Conservation (phyloP, 441 rosid genomes). For the Populus hybrid region DNA sequence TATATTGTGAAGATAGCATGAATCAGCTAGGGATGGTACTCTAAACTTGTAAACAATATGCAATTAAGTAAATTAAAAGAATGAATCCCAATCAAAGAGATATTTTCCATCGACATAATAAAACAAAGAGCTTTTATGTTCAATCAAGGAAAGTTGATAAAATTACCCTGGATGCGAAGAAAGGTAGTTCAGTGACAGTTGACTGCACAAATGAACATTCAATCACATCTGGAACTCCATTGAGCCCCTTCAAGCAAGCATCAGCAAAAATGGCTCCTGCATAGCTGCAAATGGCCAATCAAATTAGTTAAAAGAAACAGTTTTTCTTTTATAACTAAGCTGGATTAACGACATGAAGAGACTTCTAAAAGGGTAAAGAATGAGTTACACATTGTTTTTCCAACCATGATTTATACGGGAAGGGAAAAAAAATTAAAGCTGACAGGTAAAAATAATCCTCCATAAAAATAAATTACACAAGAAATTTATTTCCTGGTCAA, state of each 20-base stretch:
- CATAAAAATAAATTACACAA: no score
- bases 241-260: constrained; percentile 94
- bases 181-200: constrained; percentile 78
- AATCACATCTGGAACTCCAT: constrained; percentile 83
- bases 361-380: no score
- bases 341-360: no score
- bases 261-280: constrained; percentile 97
- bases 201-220: constrained; percentile 92
- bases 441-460: no score
- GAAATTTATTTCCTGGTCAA: not conserved
- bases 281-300: constrained; percentile 43
- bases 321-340: not conserved
- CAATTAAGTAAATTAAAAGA: not conserved
- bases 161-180: constrained; percentile 92
- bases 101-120: not conserved
- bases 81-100: not conserved
- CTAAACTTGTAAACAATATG: not conserved
- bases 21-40: not conserved
- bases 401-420: no score
- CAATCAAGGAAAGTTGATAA: not conserved
- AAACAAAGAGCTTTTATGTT: not conserved
- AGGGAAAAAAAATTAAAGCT: no score
- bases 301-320: not conserved
- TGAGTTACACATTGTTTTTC: no score
- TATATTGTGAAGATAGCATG: not conserved